Conservation (phyloP, 108 stramenopile species). For the Nannochloropsis granulata region DNA sequence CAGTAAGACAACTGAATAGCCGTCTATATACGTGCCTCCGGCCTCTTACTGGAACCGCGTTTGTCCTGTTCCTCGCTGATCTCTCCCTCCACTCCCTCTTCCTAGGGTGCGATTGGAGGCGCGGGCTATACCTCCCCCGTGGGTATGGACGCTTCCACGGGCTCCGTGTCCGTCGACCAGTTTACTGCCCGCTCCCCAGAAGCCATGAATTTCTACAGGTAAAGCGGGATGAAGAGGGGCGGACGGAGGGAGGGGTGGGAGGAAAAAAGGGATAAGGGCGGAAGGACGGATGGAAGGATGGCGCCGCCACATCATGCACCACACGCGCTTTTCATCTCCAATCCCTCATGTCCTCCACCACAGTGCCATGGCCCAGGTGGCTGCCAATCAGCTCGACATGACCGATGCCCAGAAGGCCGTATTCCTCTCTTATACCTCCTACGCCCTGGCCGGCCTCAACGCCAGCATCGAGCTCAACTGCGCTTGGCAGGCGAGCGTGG, state of each 20-base stretch:
- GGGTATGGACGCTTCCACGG: not conserved
- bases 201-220: not conserved
- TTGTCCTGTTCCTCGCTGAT: not conserved
- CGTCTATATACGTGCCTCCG: too few species aligned
- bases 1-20: too few species aligned
- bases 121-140: not conserved
- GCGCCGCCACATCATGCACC: too few species aligned
- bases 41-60: too few species aligned
- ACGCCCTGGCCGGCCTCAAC: not conserved
- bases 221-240: not conserved
- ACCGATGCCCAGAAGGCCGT: not conserved
- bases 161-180: not conserved
- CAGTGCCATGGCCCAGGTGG: not conserved
- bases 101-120: not conserved
- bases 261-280: too few species aligned
- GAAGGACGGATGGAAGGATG: too few species aligned
- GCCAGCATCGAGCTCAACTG: not conserved
- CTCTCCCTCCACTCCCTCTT: not conserved
- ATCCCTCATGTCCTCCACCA: not conserved
- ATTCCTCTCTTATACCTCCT: not conserved
- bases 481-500: not conserved
- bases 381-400: not conserved
- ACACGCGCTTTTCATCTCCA: too few species aligned
- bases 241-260: too few species aligned
- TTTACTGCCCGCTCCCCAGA: not conserved